These are phyloP conservation scores for Triangularia setosa DNA, from an alignment of 2,329 filamentous ascomycete genomes.

Conservation along the genomic window DNA sequence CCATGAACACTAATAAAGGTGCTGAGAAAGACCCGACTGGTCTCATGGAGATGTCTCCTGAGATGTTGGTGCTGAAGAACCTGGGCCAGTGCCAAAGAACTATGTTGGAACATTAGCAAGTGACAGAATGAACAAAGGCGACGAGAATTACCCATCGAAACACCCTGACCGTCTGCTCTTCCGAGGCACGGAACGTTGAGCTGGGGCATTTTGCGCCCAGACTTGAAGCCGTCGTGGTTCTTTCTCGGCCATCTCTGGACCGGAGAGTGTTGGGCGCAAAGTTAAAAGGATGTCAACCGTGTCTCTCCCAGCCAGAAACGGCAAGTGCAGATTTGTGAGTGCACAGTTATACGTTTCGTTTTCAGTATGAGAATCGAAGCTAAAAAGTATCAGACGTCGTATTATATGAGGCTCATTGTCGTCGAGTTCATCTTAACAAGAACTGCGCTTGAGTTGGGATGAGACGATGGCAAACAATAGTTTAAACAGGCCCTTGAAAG, in stretches of 20 bases:
- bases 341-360: background rate
- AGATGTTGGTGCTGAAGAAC: background rate
- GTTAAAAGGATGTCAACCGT: background rate
- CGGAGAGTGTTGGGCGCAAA: constrained; percentile 1
- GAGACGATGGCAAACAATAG: too few relatives aligned
- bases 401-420: background rate
- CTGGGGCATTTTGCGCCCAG: background rate
- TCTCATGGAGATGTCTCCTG: background rate
- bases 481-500: too few relatives aligned
- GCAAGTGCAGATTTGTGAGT: background rate
- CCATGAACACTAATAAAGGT: background rate
- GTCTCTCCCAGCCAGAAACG: background rate
- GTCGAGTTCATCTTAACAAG: too few relatives aligned
- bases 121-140: background rate
- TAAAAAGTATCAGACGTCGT: background rate
- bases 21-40: background rate
- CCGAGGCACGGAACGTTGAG: background rate
- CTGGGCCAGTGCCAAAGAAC: background rate
- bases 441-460: background rate
- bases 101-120: background rate
- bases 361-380: background rate
- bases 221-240: background rate
- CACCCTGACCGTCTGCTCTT: background rate
- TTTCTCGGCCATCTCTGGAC: background rate
- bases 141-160: background rate